phyloP scores from a whole-genome alignment of 2,329 filamentous ascomycete species.

The Trichophyton simii region DNA sequence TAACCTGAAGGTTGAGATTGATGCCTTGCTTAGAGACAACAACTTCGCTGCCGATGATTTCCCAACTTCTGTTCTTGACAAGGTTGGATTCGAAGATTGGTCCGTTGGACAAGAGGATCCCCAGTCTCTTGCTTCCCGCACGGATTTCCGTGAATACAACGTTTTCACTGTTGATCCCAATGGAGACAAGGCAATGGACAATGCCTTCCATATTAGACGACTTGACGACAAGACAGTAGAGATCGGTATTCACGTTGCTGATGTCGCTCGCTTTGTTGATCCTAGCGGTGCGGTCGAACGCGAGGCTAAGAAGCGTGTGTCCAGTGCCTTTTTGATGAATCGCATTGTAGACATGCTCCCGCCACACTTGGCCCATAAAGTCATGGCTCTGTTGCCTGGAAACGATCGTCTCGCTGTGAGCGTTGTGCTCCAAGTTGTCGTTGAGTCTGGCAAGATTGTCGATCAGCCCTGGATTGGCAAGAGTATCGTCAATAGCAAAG shows the following conservation, averaged over 20 bases:
- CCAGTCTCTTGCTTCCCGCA: conserved; percentile 56
- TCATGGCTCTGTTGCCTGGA: conserved; percentile 78
- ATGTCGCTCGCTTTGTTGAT: conserved; percentile 95
- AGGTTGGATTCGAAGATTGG: conserved; percentile 86
- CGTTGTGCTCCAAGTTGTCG: conserved; percentile 83
- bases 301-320: conserved; percentile 95
- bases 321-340: conserved; percentile 88
- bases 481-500: conserved; percentile 80
- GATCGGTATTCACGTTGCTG: conserved; percentile 87
- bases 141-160: conserved; percentile 79
- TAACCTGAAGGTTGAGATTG: conserved; percentile 92
- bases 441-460: conserved; percentile 67
- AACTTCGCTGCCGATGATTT: conserved; percentile 98
- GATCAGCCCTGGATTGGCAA: conserved; percentile 91
- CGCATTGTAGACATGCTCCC: conserved; percentile 79
- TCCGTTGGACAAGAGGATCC: conserved; percentile 73
- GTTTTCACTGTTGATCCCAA: conserved; percentile 89
- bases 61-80: conserved; percentile 88
- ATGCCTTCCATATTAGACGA: conserved; percentile 83
- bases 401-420: conserved; percentile 84
- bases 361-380: conserved; percentile 67
- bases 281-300: conserved; percentile 87
- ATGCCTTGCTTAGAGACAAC: conserved; percentile 92
- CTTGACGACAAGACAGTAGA: conserved; percentile 76
- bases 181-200: conserved; percentile 75